Evolutionary conservation across 257 asterid genomes (phyloP).

Genomic region (Capsicum baccatum): DNA sequence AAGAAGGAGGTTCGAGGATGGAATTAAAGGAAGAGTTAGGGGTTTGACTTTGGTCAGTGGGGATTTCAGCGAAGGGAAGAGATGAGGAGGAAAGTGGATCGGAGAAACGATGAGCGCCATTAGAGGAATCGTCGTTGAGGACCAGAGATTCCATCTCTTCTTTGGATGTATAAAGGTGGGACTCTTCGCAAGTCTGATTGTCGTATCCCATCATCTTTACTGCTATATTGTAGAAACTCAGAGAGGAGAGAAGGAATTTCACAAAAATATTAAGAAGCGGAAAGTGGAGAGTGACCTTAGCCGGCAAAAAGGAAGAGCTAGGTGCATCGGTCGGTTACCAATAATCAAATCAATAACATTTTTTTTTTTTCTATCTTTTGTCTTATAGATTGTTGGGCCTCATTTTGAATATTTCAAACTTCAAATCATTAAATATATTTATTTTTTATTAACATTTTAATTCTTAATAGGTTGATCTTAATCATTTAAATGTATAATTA

Average conservation of each 20-base stretch:
- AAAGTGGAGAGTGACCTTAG: not conserved
- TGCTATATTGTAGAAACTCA: too few relatives aligned
- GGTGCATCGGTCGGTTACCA: too few relatives aligned
- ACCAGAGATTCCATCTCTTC: conserved; percentile 65
- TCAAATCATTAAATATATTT: too few relatives aligned
- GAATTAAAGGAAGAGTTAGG: conserved; percentile 63
- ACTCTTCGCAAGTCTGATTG: conserved; percentile 62
- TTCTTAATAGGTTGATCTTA: too few relatives aligned
- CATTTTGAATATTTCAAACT: too few relatives aligned
- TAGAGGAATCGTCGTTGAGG: conserved; percentile 58
- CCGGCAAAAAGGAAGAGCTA: not conserved
- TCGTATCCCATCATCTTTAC: conserved; percentile 70
- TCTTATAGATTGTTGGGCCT: too few relatives aligned
- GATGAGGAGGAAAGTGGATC: conserved; percentile 61
- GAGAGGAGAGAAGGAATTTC: not conserved
- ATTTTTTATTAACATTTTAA: too few relatives aligned
- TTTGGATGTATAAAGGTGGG: conserved; percentile 54
- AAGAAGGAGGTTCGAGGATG: conserved; percentile 98
- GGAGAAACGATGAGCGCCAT: conserved; percentile 46
- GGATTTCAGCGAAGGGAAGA: conserved; percentile 59
- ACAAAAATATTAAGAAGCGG: not conserved
- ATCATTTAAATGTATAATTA: too few relatives aligned
- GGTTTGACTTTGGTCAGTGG: conserved; percentile 54
- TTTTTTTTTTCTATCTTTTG: too few relatives aligned
- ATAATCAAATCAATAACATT: too few relatives aligned